A percentile compares a stretch with the other conserved stretches of the same genome.
phyloP scores from a whole-genome alignment of 2,329 filamentous ascomycete genomes.

The Clarireedia paspali region DNA sequence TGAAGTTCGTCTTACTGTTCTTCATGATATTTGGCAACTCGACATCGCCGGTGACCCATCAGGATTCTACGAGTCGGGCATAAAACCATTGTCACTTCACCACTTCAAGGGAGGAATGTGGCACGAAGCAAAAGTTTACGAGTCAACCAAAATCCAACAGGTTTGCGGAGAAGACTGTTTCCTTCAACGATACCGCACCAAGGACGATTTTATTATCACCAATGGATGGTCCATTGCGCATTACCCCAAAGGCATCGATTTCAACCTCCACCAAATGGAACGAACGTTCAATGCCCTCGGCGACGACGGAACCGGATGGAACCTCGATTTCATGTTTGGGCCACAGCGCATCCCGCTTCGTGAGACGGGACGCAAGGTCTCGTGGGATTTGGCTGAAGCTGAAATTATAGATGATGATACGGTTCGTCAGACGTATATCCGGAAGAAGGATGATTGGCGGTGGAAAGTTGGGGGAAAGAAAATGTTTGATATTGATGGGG shows the following conservation, averaged over 20 bases:
- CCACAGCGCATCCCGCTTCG: conserved; percentile 41
- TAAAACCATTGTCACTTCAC: conserved; percentile 24
- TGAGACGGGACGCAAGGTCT: conserved; percentile 43
- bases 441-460: conserved; percentile 44
- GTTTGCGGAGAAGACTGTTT: conserved; percentile 28
- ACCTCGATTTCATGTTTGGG: conserved; percentile 41
- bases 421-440: conserved; percentile 45
- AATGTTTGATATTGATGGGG: conserved; percentile 46
- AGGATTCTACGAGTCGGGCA: conserved; percentile 28
- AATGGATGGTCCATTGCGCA: conserved; percentile 27
- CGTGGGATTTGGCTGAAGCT: conserved; percentile 47
- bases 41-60: conserved; percentile 26
- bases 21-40: conserved; percentile 26
- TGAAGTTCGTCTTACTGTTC: conserved; percentile 25
- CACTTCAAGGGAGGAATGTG: conserved; percentile 42
- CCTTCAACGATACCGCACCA: conserved; percentile 26
- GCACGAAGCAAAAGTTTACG: conserved; percentile 33
- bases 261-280: conserved; percentile 27
- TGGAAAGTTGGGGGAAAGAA: conserved; percentile 39
- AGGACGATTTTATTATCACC: conserved; percentile 26
- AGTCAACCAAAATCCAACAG: conserved; percentile 24
- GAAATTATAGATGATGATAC: conserved; percentile 40
- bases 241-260: conserved; percentile 26
- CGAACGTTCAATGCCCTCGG: conserved; percentile 23
- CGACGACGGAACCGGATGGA: conserved; percentile 26